Evolutionary conservation across 129 eudicot genomes (phyloP).

Genomic region (Helichrysum umbraculigerum): DNA sequence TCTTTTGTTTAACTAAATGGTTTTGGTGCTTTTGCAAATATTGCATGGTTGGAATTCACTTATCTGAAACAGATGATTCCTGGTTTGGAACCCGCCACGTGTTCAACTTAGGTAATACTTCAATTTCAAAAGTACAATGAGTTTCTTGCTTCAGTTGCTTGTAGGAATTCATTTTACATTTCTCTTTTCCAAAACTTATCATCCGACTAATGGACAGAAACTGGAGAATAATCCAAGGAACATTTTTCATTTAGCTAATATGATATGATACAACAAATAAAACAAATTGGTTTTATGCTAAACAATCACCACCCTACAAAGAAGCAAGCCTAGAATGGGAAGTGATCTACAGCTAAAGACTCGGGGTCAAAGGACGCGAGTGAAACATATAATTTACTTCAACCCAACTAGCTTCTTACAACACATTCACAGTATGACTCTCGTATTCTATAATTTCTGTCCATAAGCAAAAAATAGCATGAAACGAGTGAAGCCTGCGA

Average conservation of each 20-base stretch:
- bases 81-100: conserved; percentile 43
- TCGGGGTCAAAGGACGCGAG: not conserved
- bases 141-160: not conserved
- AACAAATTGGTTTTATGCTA: conserved; percentile 1
- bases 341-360: not conserved
- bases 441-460: conserved; percentile 4
- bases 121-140: not conserved
- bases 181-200: not conserved
- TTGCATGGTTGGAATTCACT: conserved; percentile 32
- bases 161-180: not conserved
- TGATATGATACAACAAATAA: conserved; percentile 21
- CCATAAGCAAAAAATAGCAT: conserved; percentile 7
- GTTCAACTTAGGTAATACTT: not conserved
- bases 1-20: not conserved
- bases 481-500: conserved; percentile 1
- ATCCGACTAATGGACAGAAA: too few species aligned
- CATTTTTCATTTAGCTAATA: not conserved
- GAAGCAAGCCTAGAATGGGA: not conserved
- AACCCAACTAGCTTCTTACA: not conserved
- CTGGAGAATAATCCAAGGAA: not conserved
- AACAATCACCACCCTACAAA: not conserved
- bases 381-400: not conserved
- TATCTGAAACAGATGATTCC: conserved; percentile 27
- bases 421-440: not conserved
- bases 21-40: conserved; percentile 9